Evolutionary conservation across 129 eudicot genomes (phyloP).

Genomic region (Artemisia argyi): DNA sequence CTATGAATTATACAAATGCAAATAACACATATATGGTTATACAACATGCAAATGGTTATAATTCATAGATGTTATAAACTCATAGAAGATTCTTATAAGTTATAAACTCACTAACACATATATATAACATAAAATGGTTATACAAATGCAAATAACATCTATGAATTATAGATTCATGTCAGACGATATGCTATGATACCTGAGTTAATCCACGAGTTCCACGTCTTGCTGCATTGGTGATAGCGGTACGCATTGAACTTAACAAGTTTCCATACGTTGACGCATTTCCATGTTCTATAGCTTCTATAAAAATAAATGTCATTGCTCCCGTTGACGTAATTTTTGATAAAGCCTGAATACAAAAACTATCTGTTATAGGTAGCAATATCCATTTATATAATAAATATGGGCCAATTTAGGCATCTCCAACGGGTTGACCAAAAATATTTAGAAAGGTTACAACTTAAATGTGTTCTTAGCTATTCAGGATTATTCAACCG

Average conservation of each 20-base stretch:
- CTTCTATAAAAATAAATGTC: conserved; percentile 92
- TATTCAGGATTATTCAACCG: neutral
- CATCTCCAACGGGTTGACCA: neutral
- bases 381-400: neutral
- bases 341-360: conserved; percentile 75
- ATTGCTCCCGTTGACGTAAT: conserved; percentile 96
- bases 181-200: conserved; percentile 18
- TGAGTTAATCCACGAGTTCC: conserved; percentile 46
- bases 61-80: no score
- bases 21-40: no score
- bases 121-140: neutral
- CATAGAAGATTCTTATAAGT: neutral
- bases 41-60: no score
- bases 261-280: conserved; percentile 80
- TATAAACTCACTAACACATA: neutral
- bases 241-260: conserved; percentile 72
- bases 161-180: neutral
- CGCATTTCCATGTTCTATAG: conserved; percentile 86
- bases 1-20: neutral
- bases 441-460: neutral
- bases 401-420: neutral
- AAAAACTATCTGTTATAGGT: neutral
- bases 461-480: neutral
- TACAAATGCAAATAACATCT: neutral
- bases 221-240: conserved; percentile 46